These are phyloP conservation scores for Venturia nashicola DNA, from an alignment of 2,329 filamentous ascomycete species.

Conservation along the genomic window DNA sequence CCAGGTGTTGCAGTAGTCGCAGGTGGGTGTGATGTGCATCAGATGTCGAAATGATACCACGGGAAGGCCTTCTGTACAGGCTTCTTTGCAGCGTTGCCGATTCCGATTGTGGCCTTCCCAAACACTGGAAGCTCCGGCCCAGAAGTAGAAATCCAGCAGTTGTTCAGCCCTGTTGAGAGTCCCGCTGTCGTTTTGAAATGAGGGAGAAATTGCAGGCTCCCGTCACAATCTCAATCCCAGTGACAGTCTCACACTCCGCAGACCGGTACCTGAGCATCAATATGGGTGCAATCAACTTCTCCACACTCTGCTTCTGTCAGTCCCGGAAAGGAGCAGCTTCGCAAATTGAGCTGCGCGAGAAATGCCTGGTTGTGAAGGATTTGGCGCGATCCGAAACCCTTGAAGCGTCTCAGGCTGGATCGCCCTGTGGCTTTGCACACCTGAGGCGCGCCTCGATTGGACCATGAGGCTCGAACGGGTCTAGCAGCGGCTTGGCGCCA, in stretches of 20 bases:
- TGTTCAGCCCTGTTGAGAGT: not conserved
- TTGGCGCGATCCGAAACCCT: not conserved
- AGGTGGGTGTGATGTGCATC: not conserved
- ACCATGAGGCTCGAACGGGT: not conserved
- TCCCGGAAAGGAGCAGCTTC: not conserved
- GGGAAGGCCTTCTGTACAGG: not conserved
- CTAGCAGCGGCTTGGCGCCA: not conserved
- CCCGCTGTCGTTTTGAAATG: not conserved
- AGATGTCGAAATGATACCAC: not conserved
- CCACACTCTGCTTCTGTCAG: not conserved
- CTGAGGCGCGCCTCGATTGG: not conserved
- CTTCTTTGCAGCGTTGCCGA: not conserved
- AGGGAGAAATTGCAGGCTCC: slow-evolving; percentile 4
- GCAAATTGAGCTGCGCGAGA: not conserved
- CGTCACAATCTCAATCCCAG: slow-evolving; percentile 5
- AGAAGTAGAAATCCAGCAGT: not conserved
- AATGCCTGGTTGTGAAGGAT: not conserved
- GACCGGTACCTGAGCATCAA: slow-evolving; percentile 4
- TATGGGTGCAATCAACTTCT: slow-evolving; percentile 4
- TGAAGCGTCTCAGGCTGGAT: not conserved
- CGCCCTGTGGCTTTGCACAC: not conserved
- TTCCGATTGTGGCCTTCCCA: not conserved
- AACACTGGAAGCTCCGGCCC: not conserved
- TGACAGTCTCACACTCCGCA: not conserved
- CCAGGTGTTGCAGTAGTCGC: not conserved